Percentiles rank a stretch among this genome's conserved stretches.
Evolutionary conservation across 768 basidiomycete species (phyloP).

Genomic region (Termitomyces sp.): DNA sequence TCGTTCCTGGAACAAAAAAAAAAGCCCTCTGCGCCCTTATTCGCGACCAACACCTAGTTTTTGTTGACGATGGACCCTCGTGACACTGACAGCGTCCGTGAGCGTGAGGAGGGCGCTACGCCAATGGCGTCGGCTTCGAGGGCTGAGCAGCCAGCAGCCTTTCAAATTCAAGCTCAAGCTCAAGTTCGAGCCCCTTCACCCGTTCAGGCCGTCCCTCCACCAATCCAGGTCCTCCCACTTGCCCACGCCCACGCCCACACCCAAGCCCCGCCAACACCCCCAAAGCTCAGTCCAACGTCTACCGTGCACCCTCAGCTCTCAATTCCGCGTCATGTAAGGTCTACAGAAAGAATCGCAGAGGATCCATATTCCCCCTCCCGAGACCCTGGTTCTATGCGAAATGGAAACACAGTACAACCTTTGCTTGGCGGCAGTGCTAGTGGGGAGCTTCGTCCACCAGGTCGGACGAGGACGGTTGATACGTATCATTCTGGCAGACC

Average conservation of each 20-base stretch:
- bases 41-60: constrained; percentile 1
- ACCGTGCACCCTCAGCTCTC: neutral
- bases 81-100: constrained; percentile 1
- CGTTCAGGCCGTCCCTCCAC: neutral
- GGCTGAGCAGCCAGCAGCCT: neutral
- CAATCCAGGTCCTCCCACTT: neutral
- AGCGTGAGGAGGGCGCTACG: neutral
- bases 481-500: constrained; percentile 11
- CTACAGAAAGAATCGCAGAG: constrained; percentile 2
- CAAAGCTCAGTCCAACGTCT: constrained; percentile 1
- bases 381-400: neutral
- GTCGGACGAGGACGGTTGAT: constrained; percentile 8
- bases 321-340: constrained; percentile 2
- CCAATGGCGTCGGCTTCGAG: neutral
- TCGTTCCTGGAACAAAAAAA: neutral
- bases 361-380: neutral
- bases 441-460: constrained; percentile 5
- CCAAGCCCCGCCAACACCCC: neutral
- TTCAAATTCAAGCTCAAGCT: neutral
- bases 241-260: neutral
- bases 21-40: neutral
- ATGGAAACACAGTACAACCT: constrained; percentile 13
- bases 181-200: neutral
- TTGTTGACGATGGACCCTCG: constrained; percentile 3
- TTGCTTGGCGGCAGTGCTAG: constrained; percentile 6